Evolutionary conservation across 2,329 filamentous ascomycete species (phyloP).

Genomic region (Macrophomina pseudophaseolina): DNA sequence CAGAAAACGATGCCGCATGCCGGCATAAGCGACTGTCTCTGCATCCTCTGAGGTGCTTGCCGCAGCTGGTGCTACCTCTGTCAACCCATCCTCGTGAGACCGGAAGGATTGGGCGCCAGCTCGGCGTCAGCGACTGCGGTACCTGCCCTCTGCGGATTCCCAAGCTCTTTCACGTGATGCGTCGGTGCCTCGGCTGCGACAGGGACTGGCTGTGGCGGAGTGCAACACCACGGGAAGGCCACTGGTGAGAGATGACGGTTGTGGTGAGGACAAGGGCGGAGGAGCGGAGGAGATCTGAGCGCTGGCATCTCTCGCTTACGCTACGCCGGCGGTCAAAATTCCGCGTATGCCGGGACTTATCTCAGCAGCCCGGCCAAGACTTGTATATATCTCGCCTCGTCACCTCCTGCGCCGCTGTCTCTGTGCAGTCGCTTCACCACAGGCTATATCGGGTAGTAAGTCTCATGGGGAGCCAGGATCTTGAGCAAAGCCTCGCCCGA

Average conservation of each 20-base stretch:
- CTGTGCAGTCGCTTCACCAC: too few relatives aligned
- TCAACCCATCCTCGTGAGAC: background rate
- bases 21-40: background rate
- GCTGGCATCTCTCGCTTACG: slow-evolving; percentile 1
- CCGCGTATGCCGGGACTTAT: background rate
- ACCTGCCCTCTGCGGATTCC: background rate
- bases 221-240: background rate
- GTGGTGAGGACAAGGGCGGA: background rate
- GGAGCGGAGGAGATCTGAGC: background rate
- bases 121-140: background rate
- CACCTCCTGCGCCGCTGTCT: too few relatives aligned
- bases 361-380: background rate
- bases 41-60: slow-evolving; percentile 1
- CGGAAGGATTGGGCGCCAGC: background rate
- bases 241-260: background rate
- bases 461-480: background rate
- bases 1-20: background rate
- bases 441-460: background rate
- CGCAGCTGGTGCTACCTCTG: background rate
- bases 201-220: background rate
- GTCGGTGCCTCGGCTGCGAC: background rate
- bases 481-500: background rate
- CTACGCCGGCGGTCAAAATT: slow-evolving; percentile 3
- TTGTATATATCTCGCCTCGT: too few relatives aligned
- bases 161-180: background rate